Evolutionary conservation across 1,139 yeast genomes (phyloP), one percentile per base, ranked within the genome.

Genomic region (Magnusiomyces suaveolens): DNA sequence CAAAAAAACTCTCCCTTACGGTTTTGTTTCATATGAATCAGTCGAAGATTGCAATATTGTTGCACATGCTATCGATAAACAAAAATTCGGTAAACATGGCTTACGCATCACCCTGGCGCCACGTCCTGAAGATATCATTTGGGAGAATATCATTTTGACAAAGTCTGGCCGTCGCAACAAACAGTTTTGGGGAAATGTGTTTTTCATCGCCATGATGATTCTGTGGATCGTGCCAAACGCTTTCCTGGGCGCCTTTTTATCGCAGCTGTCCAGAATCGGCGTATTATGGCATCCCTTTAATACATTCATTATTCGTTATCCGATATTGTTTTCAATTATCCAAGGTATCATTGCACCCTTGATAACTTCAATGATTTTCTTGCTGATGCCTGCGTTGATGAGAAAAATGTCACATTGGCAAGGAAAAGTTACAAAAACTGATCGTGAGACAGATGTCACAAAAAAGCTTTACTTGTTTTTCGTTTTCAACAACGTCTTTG

Each of bases 171-270:
- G 75, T 1, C 57, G 62, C 2, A 60, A 63, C 47, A 72, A 72
- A 54, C 68, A 68, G 50, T 57, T 63, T 53, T 66, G 70, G 64
- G 73, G 74, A 20, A 69, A 69, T 53, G 36, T 69, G 1, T 43
- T 72, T 1, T 72, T 64, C 54, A 56, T 63, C 0, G 54, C 58
- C 2, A 51, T 72, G 46, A 57, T 71, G 56, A 46, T 72, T 3
- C 60, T 66, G 3, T 72, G 75, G 75, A 67, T 72, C 26, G 69
- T 69, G 1, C 76, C 75, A 1, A 71, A 69, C 55, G 75, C 76
- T 1, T 69, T 72, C 53, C 68, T 72, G 50, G 75, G 75, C 20
- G 71, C 74, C 46, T 72, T 72, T 52, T 46, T 71, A 26, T 64
- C 72, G 6, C 71, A 71, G 56, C 56, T 70, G 56, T 67, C 68